A percentile compares a stretch with the other conserved stretches of the same genome.
Conservation (phyloP, 176 grass and related monocot species). For the Oryza glaberrima region DNA sequence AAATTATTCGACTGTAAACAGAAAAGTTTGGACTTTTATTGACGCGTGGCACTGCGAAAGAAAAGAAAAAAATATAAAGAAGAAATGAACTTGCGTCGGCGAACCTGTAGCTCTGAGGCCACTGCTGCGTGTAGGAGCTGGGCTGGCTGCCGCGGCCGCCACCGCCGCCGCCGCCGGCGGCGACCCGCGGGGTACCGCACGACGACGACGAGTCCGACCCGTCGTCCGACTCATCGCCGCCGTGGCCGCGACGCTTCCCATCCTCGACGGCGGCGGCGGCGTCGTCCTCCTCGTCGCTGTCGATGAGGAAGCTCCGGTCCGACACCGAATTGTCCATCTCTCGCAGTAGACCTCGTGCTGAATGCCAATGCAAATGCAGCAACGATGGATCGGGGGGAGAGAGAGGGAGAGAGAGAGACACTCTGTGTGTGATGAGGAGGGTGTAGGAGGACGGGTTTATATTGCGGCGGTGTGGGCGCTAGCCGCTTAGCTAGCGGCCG, state of each 20-base stretch:
- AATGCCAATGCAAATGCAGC: background rate
- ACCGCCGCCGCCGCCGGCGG: background rate
- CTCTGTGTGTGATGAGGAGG: no score
- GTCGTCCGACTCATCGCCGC: constrained; percentile 15
- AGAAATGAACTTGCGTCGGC: background rate
- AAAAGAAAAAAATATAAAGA: no score
- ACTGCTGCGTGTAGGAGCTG: constrained; percentile 69
- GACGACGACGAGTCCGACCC: constrained; percentile 58
- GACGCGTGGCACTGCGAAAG: background rate
- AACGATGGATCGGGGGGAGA: background rate
- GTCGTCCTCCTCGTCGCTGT: constrained; percentile 66
- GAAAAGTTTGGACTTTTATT: background rate
- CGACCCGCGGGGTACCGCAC: constrained; percentile 41
- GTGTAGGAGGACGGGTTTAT: constrained; percentile 11
- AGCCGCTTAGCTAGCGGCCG: no score
- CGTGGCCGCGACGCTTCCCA: background rate
- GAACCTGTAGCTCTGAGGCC: constrained; percentile 97
- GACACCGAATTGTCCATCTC: constrained; percentile 72
- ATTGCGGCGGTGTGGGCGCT: constrained; percentile 5
- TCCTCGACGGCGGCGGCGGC: constrained; percentile 30
- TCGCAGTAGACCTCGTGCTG: no score
- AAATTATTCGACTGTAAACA: background rate
- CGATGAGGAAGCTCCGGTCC: constrained; percentile 67
- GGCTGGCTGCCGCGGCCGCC: constrained; percentile 42
- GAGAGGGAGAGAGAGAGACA: background rate